Percentiles rank a stretch among this genome's conserved stretches.
Conservation (phyloP, 352 stramenopile genomes). For the Phytophthora sp. region DNA sequence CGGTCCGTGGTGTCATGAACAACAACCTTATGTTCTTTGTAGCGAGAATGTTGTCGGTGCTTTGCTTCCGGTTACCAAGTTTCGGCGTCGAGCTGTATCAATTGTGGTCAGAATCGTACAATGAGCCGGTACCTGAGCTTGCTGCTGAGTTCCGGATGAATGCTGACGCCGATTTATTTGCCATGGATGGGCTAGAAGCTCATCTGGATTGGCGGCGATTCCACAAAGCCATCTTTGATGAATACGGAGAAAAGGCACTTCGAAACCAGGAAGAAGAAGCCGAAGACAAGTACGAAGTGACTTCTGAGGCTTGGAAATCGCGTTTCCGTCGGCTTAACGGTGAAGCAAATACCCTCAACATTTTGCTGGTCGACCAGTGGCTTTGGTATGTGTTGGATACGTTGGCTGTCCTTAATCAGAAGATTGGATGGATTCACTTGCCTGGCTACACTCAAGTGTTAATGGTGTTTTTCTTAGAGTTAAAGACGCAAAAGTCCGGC, state of each 20-base stretch:
- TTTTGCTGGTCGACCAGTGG: slow-evolving; percentile 89
- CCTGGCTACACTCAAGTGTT: slow-evolving; percentile 88
- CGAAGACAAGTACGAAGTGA: slow-evolving; percentile 91
- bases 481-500: slow-evolving; percentile 89
- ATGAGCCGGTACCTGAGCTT: slow-evolving; percentile 76
- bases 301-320: slow-evolving; percentile 80
- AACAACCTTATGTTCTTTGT: slow-evolving; percentile 94
- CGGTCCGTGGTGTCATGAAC: slow-evolving; percentile 90
- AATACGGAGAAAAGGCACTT: slow-evolving; percentile 85
- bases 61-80: slow-evolving; percentile 87
- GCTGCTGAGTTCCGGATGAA: slow-evolving; percentile 84
- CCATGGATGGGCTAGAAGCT: slow-evolving; percentile 88
- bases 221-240: slow-evolving; percentile 88
- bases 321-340: slow-evolving; percentile 82
- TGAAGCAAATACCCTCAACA: slow-evolving; percentile 89
- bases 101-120: slow-evolving; percentile 88
- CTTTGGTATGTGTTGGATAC: slow-evolving; percentile 91
- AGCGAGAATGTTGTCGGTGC: slow-evolving; percentile 84
- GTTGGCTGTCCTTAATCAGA: slow-evolving; percentile 88
- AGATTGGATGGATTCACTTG: slow-evolving; percentile 88
- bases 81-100: slow-evolving; percentile 90
- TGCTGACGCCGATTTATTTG: slow-evolving; percentile 84
- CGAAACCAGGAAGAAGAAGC: slow-evolving; percentile 89
- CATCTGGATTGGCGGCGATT: slow-evolving; percentile 91
- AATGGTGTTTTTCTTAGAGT: slow-evolving; percentile 90